These are phyloP conservation scores for Mucor plumbeus DNA, from an alignment of 371 early-diverging fungal species.

Conservation along the genomic window DNA sequence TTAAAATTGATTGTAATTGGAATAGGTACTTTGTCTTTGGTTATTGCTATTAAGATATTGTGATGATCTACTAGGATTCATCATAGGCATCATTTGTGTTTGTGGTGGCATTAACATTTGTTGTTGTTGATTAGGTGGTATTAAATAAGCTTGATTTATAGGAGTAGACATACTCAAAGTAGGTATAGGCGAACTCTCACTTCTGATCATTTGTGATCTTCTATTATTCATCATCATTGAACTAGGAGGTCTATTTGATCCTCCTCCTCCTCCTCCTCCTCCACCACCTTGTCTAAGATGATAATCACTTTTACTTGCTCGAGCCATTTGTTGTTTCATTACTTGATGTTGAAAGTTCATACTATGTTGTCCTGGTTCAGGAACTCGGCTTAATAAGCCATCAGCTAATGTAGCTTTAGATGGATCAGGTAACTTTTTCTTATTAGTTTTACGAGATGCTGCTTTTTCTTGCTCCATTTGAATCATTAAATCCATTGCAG, in stretches of 20 bases:
- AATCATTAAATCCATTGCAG: constrained; percentile 53
- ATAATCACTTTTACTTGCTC: constrained; percentile 34
- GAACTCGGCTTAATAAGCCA: constrained; percentile 41
- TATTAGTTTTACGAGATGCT: constrained; percentile 26
- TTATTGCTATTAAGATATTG: constrained; percentile 12
- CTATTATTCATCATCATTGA: constrained; percentile 22
- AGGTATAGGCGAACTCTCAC: constrained; percentile 29
- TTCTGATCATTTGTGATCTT: constrained; percentile 13
- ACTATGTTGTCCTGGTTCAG: constrained; percentile 37
- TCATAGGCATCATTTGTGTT: constrained; percentile 16
- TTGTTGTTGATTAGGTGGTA: constrained; percentile 23
- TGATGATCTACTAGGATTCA: constrained; percentile 18
- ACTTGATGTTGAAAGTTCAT: constrained; percentile 47
- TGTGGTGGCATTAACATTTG: constrained; percentile 17
- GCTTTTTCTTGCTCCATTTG: constrained; percentile 52
- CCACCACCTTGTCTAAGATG: constrained; percentile 10
- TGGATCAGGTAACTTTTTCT: constrained; percentile 39
- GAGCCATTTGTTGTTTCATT: constrained; percentile 25
- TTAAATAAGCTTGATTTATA: constrained; percentile 19
- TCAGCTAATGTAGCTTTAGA: constrained; percentile 42
- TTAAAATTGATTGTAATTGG: constrained; percentile 12
- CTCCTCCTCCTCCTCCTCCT: background rate
- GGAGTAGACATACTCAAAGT: constrained; percentile 28
- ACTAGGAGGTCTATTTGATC: constrained; percentile 14
- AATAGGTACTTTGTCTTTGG: constrained; percentile 17